Conservation (phyloP, 164 flowering plant genomes). For the Aristolochia fimbriata region DNA sequence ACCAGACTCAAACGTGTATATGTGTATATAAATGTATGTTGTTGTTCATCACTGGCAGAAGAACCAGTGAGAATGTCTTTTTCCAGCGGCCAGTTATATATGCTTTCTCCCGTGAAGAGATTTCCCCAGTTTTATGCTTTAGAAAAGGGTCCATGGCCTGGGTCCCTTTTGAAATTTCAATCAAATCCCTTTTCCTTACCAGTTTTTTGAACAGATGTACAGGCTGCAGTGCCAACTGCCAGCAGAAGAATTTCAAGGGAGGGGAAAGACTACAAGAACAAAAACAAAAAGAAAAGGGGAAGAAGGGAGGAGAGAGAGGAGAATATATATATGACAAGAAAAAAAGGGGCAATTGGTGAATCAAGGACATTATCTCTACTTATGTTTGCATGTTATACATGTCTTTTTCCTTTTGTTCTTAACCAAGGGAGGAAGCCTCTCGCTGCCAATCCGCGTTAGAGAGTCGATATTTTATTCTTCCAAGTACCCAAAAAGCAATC, state of each 20-base stretch:
- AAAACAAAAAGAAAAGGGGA: no score
- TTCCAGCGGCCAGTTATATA: no score
- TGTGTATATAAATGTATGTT: no score
- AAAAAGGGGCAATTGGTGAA: neutral
- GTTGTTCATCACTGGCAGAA: no score
- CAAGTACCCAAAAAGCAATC: constrained; percentile 6
- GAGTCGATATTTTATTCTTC: constrained; percentile 6
- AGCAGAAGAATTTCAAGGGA: constrained; percentile 1
- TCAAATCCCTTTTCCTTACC: neutral
- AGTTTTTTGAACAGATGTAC: constrained; percentile 1
- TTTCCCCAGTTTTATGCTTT: neutral
- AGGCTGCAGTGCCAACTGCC: neutral
- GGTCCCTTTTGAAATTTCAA: neutral
- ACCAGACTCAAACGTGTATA: no score
- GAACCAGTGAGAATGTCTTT: no score
- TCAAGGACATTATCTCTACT: no score
- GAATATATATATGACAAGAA: neutral
- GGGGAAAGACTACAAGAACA: neutral
- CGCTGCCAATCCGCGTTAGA: constrained; percentile 2
- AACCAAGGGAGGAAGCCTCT: neutral
- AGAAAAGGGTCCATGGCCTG: neutral
- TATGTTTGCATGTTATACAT: neutral
- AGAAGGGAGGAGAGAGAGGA: neutral
- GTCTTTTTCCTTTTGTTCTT: neutral
- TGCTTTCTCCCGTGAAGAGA: no score